Conservation (phyloP, 495 filamentous ascomycete species). For the Aspergillus campestris region DNA sequence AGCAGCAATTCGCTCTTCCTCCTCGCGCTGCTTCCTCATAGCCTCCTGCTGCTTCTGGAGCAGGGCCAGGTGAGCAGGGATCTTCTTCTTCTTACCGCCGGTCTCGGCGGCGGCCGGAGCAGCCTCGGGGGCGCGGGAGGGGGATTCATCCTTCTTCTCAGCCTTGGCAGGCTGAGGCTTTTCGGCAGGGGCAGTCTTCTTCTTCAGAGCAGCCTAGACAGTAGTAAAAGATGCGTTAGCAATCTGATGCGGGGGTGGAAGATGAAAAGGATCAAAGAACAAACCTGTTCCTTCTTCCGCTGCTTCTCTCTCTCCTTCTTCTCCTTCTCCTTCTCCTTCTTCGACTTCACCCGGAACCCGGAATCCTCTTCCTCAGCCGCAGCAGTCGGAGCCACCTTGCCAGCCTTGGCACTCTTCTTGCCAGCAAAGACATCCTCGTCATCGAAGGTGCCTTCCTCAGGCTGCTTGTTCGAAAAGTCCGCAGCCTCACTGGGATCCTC, state of each 20-base stretch:
- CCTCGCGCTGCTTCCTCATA: slow-evolving; percentile 64
- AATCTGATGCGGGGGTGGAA: neutral
- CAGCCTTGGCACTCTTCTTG: slow-evolving; percentile 46
- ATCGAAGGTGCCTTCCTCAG: slow-evolving; percentile 78
- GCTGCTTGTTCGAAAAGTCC: slow-evolving; percentile 58
- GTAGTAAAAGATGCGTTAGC: neutral
- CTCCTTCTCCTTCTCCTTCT: slow-evolving; percentile 95
- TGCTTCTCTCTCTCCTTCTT: slow-evolving; percentile 91
- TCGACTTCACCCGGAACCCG: slow-evolving; percentile 69
- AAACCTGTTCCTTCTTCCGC: slow-evolving; percentile 82
- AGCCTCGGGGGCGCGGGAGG: slow-evolving; percentile 31
- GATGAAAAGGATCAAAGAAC: slow-evolving; percentile 6
- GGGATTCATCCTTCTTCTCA: slow-evolving; percentile 20
- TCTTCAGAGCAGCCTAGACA: slow-evolving; percentile 55
- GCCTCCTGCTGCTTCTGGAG: slow-evolving; percentile 91
- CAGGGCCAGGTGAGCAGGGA: slow-evolving; percentile 70
- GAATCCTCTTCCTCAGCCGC: slow-evolving; percentile 48
- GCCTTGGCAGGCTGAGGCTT: slow-evolving; percentile 18
- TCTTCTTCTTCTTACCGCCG: slow-evolving; percentile 83
- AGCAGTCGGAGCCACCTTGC: slow-evolving; percentile 28
- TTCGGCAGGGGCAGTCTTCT: slow-evolving; percentile 35
- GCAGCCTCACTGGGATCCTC: slow-evolving; percentile 50
- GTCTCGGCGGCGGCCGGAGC: slow-evolving; percentile 21
- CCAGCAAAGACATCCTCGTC: slow-evolving; percentile 74
- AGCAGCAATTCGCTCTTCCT: slow-evolving; percentile 55